Percentiles rank a stretch among this genome's conserved stretches.
Conservation (phyloP, 2,329 filamentous ascomycete species). For the Amauroascus verrucosus region DNA sequence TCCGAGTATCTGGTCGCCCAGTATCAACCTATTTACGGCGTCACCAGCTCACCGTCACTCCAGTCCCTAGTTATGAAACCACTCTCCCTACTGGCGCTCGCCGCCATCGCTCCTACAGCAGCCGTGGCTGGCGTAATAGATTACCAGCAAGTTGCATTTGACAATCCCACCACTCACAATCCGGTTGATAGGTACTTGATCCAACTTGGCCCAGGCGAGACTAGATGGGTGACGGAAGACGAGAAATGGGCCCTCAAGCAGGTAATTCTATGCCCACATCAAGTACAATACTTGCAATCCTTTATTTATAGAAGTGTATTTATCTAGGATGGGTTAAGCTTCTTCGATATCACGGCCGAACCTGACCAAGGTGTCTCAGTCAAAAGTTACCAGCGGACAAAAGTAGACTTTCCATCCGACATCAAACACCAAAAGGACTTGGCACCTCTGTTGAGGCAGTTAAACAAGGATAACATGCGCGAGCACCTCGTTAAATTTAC, state of each 20-base stretch:
- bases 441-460: slow-evolving; percentile 56
- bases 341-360: slow-evolving; percentile 84
- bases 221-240: slow-evolving; percentile 80
- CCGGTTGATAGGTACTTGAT: slow-evolving; percentile 56
- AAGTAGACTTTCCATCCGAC: slow-evolving; percentile 56
- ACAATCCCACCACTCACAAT: not conserved
- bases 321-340: slow-evolving; percentile 63
- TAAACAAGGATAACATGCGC: slow-evolving; percentile 68
- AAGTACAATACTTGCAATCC: not conserved
- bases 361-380: slow-evolving; percentile 52
- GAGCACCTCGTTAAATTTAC: slow-evolving; percentile 63
- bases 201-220: slow-evolving; percentile 74
- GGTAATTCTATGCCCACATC: slow-evolving; percentile 39
- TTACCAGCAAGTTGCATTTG: slow-evolving; percentile 4
- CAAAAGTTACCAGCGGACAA: slow-evolving; percentile 23
- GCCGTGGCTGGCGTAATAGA: not conserved
- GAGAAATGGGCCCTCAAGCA: slow-evolving; percentile 87
- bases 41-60: not conserved
- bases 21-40: not conserved
- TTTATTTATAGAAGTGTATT: not conserved
- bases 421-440: slow-evolving; percentile 51
- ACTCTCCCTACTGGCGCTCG: slow-evolving; percentile 10
- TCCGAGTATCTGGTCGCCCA: not conserved
- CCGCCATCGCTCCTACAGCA: slow-evolving; percentile 7
- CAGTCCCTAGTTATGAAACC: slow-evolving; percentile 5